Evolutionary conservation across 257 asterid species (phyloP).

Genomic region (Solanum habrochaites): DNA sequence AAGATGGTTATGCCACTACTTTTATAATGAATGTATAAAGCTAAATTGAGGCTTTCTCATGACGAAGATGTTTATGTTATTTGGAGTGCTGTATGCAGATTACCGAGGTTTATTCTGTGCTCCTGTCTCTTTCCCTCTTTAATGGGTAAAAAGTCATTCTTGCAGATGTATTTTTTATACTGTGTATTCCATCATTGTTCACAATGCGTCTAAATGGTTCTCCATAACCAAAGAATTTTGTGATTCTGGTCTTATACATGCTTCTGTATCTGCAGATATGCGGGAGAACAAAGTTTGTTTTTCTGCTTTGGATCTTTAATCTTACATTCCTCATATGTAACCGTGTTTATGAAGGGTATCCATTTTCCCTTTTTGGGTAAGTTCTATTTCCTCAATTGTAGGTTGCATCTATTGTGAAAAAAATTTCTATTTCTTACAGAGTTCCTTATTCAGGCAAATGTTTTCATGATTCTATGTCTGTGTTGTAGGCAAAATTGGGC

Average conservation of each 20-base stretch:
- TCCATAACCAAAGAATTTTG: background rate
- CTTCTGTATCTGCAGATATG: background rate
- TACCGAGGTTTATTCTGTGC: background rate
- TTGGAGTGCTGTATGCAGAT: background rate
- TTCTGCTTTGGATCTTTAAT: background rate
- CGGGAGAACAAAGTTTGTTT: background rate
- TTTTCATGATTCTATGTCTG: conserved; percentile 5
- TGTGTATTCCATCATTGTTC: background rate
- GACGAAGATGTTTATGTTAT: background rate
- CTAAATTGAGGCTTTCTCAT: background rate
- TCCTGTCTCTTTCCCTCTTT: background rate
- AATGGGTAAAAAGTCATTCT: background rate
- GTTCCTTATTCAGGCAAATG: background rate
- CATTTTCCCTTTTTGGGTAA: background rate
- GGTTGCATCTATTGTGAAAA: background rate
- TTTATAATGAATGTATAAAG: background rate
- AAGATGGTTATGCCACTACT: background rate
- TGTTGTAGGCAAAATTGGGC: conserved; percentile 54
- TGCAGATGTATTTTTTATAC: background rate
- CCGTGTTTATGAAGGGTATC: background rate
- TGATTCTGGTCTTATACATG: background rate
- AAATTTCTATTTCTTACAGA: background rate
- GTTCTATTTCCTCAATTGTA: background rate
- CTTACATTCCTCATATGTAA: background rate
- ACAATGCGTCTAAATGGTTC: background rate